A percentile compares a stretch with the other conserved stretches of the same genome.
phyloP scores from a whole-genome alignment of 306 rosid species.

The Argentina anserina region DNA sequence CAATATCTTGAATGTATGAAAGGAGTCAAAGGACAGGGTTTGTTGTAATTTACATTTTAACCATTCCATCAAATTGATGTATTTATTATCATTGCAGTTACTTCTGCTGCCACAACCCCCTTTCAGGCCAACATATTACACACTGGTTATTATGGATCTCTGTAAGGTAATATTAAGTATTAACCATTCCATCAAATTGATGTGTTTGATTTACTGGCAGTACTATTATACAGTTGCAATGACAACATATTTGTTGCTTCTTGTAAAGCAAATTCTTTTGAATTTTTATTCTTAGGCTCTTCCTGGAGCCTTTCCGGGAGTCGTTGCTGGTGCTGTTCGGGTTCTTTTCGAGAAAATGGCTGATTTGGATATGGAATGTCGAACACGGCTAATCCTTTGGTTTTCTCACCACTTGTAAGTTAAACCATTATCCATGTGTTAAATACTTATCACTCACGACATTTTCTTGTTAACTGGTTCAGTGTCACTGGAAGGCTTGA shows the following conservation, averaged over 20 bases:
- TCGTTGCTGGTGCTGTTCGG: slow-evolving; percentile 97
- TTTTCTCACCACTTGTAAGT: slow-evolving; percentile 92
- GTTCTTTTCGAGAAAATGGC: slow-evolving; percentile 88
- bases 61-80: not conserved
- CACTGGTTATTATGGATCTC: slow-evolving; percentile 89
- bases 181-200: slow-evolving; percentile 12
- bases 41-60: not conserved
- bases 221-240: not conserved
- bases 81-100: slow-evolving; percentile 47
- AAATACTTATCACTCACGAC: not conserved
- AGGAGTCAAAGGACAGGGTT: not conserved
- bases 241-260: not conserved
- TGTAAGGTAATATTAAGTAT: slow-evolving; percentile 67
- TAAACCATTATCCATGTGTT: not conserved
- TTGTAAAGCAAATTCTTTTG: slow-evolving; percentile 26
- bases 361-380: slow-evolving; percentile 97
- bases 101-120: slow-evolving; percentile 96
- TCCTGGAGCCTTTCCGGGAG: slow-evolving; percentile 99
- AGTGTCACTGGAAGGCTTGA: not conserved
- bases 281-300: slow-evolving; percentile 66
- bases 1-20: not conserved
- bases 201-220: slow-evolving; percentile 9
- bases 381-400: slow-evolving; percentile 94
- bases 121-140: slow-evolving; percentile 84
- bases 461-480: not conserved